Evolutionary conservation across 1,284 basidiomycete species (phyloP).

Genomic region (Irpex lacteus): DNA sequence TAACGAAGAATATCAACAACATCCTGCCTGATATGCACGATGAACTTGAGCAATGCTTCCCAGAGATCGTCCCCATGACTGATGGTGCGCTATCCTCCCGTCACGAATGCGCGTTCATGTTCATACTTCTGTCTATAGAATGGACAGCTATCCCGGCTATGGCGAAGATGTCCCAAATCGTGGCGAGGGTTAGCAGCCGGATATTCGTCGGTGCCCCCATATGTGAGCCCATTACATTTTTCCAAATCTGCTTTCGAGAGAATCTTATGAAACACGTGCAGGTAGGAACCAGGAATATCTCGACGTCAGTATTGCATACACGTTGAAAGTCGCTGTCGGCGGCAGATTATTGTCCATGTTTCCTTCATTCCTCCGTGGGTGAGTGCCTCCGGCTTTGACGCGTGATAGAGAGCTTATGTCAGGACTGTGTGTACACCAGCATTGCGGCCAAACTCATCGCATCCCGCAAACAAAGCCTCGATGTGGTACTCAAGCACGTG

Average conservation of each 20-base stretch:
- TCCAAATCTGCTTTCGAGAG: conserved; percentile 6
- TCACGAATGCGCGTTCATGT: background rate
- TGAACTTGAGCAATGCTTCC: conserved; percentile 31
- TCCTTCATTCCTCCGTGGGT: background rate
- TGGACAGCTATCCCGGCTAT: conserved; percentile 19
- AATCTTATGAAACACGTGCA: conserved; percentile 9
- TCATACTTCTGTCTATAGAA: conserved; percentile 11
- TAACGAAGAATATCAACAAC: conserved; percentile 29
- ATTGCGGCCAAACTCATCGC: background rate
- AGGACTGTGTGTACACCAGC: background rate
- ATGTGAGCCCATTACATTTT: conserved; percentile 19
- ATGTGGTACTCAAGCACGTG: conserved; percentile 15
- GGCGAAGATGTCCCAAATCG: conserved; percentile 19
- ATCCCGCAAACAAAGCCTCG: background rate
- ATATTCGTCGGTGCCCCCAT: conserved; percentile 26
- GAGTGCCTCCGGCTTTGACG: conserved; percentile 23
- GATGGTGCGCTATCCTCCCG: conserved; percentile 13
- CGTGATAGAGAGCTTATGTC: conserved; percentile 29
- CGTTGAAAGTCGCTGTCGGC: conserved; percentile 32
- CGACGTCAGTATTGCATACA: conserved; percentile 34
- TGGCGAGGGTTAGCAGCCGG: conserved; percentile 24
- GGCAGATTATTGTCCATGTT: conserved; percentile 12
- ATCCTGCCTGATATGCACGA: conserved; percentile 28
- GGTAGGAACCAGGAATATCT: conserved; percentile 37
- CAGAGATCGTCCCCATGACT: conserved; percentile 23